Evolutionary conservation across 139 green algal genomes (phyloP).

Genomic region (Haematococcus lacustris): DNA sequence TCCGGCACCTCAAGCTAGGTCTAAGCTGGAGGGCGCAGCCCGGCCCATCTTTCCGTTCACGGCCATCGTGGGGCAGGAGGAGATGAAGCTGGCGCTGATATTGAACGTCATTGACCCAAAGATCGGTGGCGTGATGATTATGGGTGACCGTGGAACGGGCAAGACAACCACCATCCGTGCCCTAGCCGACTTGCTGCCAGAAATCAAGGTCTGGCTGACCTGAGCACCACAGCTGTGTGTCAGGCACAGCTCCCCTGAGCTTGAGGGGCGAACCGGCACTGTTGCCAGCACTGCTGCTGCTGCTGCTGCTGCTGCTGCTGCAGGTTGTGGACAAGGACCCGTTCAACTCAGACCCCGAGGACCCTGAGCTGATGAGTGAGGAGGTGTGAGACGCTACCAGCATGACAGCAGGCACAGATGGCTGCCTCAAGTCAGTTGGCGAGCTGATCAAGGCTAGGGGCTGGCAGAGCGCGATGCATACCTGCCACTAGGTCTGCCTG

Average conservation of each 20-base stretch:
- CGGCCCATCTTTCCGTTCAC: slow-evolving; percentile 76
- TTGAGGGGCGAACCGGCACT: too few relatives aligned
- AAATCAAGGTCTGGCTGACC: slow-evolving; percentile 73
- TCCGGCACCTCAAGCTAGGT: too few relatives aligned
- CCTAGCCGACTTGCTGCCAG: slow-evolving; percentile 77
- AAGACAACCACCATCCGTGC: slow-evolving; percentile 78
- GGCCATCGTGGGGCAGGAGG: slow-evolving; percentile 78
- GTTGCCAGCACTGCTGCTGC: too few relatives aligned
- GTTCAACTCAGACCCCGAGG: slow-evolving; percentile 82
- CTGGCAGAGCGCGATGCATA: too few relatives aligned
- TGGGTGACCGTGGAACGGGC: slow-evolving; percentile 86
- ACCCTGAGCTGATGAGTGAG: slow-evolving; percentile 77
- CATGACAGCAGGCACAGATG: not conserved
- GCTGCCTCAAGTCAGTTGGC: too few relatives aligned
- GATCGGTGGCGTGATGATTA: slow-evolving; percentile 89
- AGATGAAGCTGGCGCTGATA: slow-evolving; percentile 88
- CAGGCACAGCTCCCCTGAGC: too few relatives aligned
- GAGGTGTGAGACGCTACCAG: slow-evolving; percentile 26
- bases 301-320: too few relatives aligned
- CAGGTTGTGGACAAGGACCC: slow-evolving; percentile 76
- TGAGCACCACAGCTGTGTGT: too few relatives aligned
- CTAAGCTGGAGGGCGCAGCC: too few relatives aligned
- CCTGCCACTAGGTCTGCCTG: too few relatives aligned
- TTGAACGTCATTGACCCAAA: slow-evolving; percentile 83
- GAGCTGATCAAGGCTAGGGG: too few relatives aligned